These are phyloP conservation scores for Boletus subcaerulescens DNA, from an alignment of 768 basidiomycete species.

Conservation along the genomic window DNA sequence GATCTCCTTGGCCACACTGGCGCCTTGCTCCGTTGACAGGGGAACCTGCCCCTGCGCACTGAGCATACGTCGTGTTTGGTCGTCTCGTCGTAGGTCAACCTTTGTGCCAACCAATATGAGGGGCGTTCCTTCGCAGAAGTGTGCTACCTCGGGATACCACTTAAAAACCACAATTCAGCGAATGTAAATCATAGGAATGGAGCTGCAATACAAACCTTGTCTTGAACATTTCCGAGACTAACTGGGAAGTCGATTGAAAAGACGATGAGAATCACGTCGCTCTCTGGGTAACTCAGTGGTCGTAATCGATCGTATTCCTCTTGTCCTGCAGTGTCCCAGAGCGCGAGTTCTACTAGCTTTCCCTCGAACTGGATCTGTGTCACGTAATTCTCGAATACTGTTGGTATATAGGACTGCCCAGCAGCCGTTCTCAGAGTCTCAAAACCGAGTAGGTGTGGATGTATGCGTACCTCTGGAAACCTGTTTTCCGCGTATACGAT, in stretches of 20 bases:
- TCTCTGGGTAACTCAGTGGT: slow-evolving; percentile 84
- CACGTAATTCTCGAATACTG: slow-evolving; percentile 93
- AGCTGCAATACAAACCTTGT: slow-evolving; percentile 56
- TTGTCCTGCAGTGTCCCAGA: slow-evolving; percentile 98
- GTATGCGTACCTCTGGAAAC: slow-evolving; percentile 79
- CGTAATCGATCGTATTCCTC: slow-evolving; percentile 93
- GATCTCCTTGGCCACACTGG: slow-evolving; percentile 85
- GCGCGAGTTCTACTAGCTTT: slow-evolving; percentile 89
- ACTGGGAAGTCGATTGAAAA: slow-evolving; percentile 93
- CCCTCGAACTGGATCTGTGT: slow-evolving; percentile 83
- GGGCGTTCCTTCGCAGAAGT: slow-evolving; percentile 88
- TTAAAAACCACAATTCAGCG: slow-evolving; percentile 32
- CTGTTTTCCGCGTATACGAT: slow-evolving; percentile 97
- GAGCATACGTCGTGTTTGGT: slow-evolving; percentile 83
- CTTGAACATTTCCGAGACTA: slow-evolving; percentile 85
- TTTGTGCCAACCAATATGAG: slow-evolving; percentile 93
- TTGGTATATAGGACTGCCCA: slow-evolving; percentile 82
- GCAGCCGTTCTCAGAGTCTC: slow-evolving; percentile 18
- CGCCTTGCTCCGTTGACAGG: slow-evolving; percentile 80
- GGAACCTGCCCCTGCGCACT: slow-evolving; percentile 85
- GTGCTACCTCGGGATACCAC: slow-evolving; percentile 93
- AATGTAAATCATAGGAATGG: slow-evolving; percentile 1
- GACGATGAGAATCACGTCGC: slow-evolving; percentile 89
- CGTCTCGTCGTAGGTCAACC: slow-evolving; percentile 84
- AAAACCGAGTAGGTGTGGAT: neutral